Base-by-base conservation (phyloP, 1,284 basidiomycete species). In the Fomitopsis pinicola region DNA sequence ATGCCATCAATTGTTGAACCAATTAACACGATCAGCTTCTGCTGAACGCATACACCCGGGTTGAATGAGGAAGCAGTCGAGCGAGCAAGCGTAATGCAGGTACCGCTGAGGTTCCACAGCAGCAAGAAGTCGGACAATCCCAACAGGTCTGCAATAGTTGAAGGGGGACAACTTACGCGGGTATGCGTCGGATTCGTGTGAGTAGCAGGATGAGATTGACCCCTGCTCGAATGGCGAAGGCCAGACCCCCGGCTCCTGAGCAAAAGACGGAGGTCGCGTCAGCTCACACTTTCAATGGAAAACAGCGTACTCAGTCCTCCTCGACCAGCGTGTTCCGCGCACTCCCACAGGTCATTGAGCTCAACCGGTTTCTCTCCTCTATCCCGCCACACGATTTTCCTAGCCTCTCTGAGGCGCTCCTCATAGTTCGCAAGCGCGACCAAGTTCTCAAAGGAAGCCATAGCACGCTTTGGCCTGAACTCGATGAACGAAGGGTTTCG, bases 321-420 rank as follows among this genome's bases (percentile, higher is more conserved):
- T 55, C 82, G 81, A 5, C 82, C 76, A 0, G 93, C 92, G 71
- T 96, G 89, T 55, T 87, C 82, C 22, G 91, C 69, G 62, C 91
- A 91, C 61, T 89, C 84, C 73, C 86, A 83, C 22, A 91, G 67
- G 63, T 87, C 87, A 42, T 80, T 71, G 7, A 96, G 75, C 63
- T 92, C 86, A 1, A 85, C 83, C 0, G 87, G 85, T 44, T 86
- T 86, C 74, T 95, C 89, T 4, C 92, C 92, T 65, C 84, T 79
- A 66, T 91, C 86, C 40, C 94, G 81, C 93, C 94, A 97, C 1
- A 97, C 85, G 69, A 94, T 87, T 71, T 83, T 87, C 48, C 84
- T 78, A 0, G 92, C 88, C 60, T 87, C 88, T 62, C 77, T 81
- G 44, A 92, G 78, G 2, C 82, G 76, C 62, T 89, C 85, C 68